Evolutionary conservation across 371 early-diverging fungal species (phyloP).

Genomic region (Basidiobolus meristosporus): DNA sequence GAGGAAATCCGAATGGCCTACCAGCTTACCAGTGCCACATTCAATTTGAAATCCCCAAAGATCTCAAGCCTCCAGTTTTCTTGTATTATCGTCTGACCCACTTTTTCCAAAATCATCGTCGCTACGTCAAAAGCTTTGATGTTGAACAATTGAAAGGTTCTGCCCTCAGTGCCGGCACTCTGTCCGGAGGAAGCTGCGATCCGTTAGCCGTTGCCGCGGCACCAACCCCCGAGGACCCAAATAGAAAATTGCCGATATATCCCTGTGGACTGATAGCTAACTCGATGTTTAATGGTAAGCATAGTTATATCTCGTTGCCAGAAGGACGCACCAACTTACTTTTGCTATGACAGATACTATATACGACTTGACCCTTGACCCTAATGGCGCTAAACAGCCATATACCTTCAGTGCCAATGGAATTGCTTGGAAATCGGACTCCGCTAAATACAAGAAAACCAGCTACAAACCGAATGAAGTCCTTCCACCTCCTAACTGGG

Average conservation of each 20-base stretch:
- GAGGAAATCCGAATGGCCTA: too few species aligned
- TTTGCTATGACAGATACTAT: too few species aligned
- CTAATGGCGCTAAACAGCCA: not conserved
- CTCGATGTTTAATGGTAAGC: conserved; percentile 73
- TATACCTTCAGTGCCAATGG: conserved; percentile 7
- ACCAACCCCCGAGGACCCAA: too few species aligned
- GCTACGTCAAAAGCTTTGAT: conserved; percentile 83
- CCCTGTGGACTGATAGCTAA: conserved; percentile 99
- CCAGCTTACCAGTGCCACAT: conserved; percentile 7
- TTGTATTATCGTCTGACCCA: conserved; percentile 89
- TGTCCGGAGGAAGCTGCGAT: too few species aligned
- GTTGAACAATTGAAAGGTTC: conserved; percentile 64
- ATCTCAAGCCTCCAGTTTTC: conserved; percentile 61
- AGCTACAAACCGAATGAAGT: conserved; percentile 20
- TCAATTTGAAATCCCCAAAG: conserved; percentile 49
- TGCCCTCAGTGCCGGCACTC: not conserved
- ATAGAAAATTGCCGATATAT: conserved; percentile 18
- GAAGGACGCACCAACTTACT: too few species aligned
- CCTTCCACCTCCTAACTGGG: conserved; percentile 67
- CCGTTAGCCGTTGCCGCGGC: too few species aligned
- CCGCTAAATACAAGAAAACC: conserved; percentile 39
- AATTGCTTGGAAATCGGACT: conserved; percentile 85
- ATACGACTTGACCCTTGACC: too few species aligned
- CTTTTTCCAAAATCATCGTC: conserved; percentile 96
- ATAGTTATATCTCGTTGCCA: too few species aligned